Evolutionary conservation across 352 stramenopile species (phyloP).

Genomic region (Pythium guiyangense): DNA sequence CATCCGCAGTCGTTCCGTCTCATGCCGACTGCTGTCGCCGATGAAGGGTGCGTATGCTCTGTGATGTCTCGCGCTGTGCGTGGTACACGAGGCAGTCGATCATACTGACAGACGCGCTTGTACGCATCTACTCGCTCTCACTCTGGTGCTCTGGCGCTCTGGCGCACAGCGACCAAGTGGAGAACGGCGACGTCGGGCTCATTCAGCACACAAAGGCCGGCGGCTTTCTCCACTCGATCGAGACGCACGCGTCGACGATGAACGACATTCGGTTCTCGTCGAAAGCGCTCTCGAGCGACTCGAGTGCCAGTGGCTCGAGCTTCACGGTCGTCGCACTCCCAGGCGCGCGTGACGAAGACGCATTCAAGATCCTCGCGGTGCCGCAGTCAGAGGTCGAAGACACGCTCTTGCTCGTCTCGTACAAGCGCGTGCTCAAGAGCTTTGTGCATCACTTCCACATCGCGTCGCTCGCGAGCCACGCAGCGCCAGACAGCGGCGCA

Average conservation of each 20-base stretch:
- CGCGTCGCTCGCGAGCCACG: background rate
- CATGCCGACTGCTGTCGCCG: slow-evolving; percentile 46
- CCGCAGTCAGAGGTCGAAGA: slow-evolving; percentile 42
- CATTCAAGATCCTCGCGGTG: slow-evolving; percentile 56
- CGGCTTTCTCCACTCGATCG: slow-evolving; percentile 60
- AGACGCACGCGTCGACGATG: slow-evolving; percentile 61
- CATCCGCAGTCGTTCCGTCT: slow-evolving; percentile 50
- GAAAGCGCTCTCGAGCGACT: slow-evolving; percentile 33
- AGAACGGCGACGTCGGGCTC: slow-evolving; percentile 47
- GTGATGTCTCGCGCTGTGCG: background rate
- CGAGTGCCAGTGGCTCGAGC: slow-evolving; percentile 16
- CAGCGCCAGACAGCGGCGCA: slow-evolving; percentile 8
- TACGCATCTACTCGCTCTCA: background rate
- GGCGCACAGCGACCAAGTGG: slow-evolving; percentile 30
- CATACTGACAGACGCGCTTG: background rate
- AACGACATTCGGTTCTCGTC: slow-evolving; percentile 59
- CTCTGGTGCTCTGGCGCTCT: background rate
- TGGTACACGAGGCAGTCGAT: background rate
- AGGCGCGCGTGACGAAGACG: slow-evolving; percentile 60
- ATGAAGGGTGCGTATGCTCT: slow-evolving; percentile 38
- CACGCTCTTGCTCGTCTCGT: slow-evolving; percentile 59
- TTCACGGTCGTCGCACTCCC: slow-evolving; percentile 45
- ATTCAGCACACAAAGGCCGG: slow-evolving; percentile 47
- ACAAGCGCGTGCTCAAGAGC: slow-evolving; percentile 31
- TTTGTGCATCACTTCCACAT: slow-evolving; percentile 38